Conservation (phyloP, 495 filamentous ascomycete species). For the Peziza echinospora region DNA sequence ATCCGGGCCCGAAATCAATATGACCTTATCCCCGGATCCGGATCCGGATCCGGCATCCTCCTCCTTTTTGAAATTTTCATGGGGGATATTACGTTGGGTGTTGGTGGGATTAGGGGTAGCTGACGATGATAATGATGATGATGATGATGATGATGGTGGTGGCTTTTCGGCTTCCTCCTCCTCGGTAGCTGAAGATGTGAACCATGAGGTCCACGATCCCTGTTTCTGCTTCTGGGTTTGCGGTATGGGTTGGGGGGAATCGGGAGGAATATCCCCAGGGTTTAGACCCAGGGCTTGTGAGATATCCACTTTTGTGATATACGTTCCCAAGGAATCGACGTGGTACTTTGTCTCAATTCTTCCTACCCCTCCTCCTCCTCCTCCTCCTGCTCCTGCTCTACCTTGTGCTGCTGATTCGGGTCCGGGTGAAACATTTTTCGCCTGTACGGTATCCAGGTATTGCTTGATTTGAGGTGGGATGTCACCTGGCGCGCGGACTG, state of each 20-base stretch:
- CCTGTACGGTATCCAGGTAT: neutral
- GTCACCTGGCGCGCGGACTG: slow-evolving; percentile 16
- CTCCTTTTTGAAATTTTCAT: slow-evolving; percentile 5
- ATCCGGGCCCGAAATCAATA: slow-evolving; percentile 71
- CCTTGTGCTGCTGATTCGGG: too few species aligned
- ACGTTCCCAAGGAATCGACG: neutral
- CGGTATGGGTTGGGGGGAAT: neutral
- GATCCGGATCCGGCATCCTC: slow-evolving; percentile 10
- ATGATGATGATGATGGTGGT: too few species aligned
- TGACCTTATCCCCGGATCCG: slow-evolving; percentile 29
- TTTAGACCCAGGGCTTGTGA: neutral
- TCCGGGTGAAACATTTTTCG: neutral
- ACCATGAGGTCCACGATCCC: neutral
- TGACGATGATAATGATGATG: too few species aligned
- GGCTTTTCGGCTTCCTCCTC: slow-evolving; percentile 6
- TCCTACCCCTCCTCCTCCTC: too few species aligned
- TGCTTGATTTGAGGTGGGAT: neutral
- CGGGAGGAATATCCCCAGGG: neutral
- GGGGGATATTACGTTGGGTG: neutral
- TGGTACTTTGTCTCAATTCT: neutral
- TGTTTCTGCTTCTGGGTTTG: too few species aligned
- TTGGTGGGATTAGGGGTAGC: slow-evolving; percentile 6
- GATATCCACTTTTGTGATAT: neutral
- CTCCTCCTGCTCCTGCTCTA: too few species aligned
- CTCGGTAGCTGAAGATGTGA: too few species aligned